Evolutionary conservation across 2,329 filamentous ascomycete genomes (phyloP).

Genomic region (Neocucurbitaria cava): DNA sequence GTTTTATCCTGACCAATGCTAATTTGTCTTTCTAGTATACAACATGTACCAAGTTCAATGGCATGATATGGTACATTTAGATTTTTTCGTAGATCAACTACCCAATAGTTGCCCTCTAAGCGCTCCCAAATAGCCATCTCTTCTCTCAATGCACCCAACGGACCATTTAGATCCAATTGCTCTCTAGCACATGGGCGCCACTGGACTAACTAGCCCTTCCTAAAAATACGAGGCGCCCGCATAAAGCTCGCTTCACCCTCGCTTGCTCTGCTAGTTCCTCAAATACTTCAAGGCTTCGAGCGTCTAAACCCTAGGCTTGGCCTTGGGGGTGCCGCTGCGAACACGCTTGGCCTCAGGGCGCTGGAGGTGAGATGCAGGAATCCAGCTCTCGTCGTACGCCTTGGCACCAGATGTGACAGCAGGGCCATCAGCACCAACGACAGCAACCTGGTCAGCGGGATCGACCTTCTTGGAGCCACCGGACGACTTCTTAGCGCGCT

Average conservation of each 20-base stretch:
- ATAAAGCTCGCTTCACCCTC: background rate
- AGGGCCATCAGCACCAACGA: conserved; percentile 74
- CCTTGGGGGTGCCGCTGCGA: conserved; percentile 56
- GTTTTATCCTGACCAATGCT: background rate
- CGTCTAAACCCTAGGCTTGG: conserved; percentile 43
- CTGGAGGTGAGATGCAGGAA: conserved; percentile 87
- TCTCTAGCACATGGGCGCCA: background rate
- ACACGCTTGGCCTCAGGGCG: conserved; percentile 74
- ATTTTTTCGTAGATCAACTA: conserved; percentile 1
- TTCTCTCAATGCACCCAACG: too few relatives aligned
- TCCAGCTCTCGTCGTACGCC: conserved; percentile 91
- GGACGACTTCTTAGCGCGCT: conserved; percentile 68
- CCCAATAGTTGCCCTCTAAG: background rate
- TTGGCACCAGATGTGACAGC: conserved; percentile 73
- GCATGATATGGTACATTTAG: conserved; percentile 20
- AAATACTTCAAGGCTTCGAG: background rate
- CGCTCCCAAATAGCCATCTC: too few relatives aligned
- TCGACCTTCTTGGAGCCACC: conserved; percentile 74
- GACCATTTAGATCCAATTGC: background rate
- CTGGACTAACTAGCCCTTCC: background rate
- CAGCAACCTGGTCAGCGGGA: conserved; percentile 62
- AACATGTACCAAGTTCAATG: conserved; percentile 17
- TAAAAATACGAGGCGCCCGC: background rate
- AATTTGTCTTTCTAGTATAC: conserved; percentile 24
- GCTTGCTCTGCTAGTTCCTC: background rate